Conservation (phyloP, 768 basidiomycete genomes). For the Boletus fagicola region DNA sequence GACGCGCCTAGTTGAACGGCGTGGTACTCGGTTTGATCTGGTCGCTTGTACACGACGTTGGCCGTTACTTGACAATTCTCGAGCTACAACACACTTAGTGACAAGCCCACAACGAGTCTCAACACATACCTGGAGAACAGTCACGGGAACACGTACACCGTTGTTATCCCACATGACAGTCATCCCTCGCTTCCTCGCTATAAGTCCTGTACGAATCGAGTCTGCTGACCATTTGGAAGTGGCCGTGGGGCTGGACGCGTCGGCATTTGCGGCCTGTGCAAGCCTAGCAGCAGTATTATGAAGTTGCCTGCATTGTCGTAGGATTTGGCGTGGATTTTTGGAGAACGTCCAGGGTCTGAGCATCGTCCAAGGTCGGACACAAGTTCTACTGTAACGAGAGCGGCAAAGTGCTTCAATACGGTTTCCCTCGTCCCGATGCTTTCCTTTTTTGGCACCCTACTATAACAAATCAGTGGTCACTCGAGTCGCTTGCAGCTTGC, state of each 20-base stretch:
- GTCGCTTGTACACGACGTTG: constrained; percentile 63
- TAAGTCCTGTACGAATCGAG: constrained; percentile 86
- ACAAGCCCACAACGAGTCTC: constrained; percentile 7
- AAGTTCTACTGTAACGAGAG: constrained; percentile 4
- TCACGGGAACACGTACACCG: constrained; percentile 85
- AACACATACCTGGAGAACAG: constrained; percentile 82
- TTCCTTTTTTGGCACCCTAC: constrained; percentile 20
- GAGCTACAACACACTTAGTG: constrained; percentile 44
- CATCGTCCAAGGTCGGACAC: constrained; percentile 37
- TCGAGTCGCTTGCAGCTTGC: constrained; percentile 25
- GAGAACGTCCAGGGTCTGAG: constrained; percentile 50
- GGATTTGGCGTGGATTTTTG: constrained; percentile 37
- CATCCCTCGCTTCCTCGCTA: constrained; percentile 97
- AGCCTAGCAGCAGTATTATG: constrained; percentile 42
- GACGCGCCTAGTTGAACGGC: constrained; percentile 93
- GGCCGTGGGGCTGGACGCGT: constrained; percentile 21
- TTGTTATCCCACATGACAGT: constrained; percentile 89
- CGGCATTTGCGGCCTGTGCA: constrained; percentile 24
- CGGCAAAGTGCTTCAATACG: background rate
- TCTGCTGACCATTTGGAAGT: constrained; percentile 76
- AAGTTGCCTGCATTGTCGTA: constrained; percentile 38
- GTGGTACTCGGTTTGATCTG: constrained; percentile 73
- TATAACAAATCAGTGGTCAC: background rate
- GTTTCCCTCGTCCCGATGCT: background rate
- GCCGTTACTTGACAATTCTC: constrained; percentile 90